A percentile compares a stretch with the other conserved stretches of the same genome.
phyloP scores from a whole-genome alignment of 2,329 filamentous ascomycete species.

The Monascus ruber region DNA sequence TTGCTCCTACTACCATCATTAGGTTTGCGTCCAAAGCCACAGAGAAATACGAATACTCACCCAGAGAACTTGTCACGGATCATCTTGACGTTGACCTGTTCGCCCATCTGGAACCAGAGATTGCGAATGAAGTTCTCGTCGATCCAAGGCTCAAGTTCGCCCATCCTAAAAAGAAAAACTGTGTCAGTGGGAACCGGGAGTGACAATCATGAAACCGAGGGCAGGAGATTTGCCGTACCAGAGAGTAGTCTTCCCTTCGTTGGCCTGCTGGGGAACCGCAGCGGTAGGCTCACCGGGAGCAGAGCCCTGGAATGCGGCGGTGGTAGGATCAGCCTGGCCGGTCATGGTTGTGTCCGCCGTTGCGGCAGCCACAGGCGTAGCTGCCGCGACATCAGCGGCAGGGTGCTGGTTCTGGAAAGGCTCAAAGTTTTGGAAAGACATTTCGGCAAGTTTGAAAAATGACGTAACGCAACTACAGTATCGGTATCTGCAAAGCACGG shows the following conservation, averaged over 20 bases:
- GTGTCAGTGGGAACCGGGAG: too few relatives aligned
- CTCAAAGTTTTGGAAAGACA: constrained; percentile 59
- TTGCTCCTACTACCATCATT: constrained; percentile 55
- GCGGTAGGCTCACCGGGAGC: constrained; percentile 31
- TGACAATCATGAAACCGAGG: too few relatives aligned
- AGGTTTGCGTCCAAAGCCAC: constrained; percentile 16
- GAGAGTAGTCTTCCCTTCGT: constrained; percentile 46
- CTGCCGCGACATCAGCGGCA: constrained; percentile 43
- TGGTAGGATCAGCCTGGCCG: constrained; percentile 46
- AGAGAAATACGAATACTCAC: constrained; percentile 41
- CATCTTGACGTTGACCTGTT: constrained; percentile 97
- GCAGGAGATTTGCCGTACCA: constrained; percentile 29
- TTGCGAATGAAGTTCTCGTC: constrained; percentile 98
- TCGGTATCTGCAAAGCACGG: too few relatives aligned
- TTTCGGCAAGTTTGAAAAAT: constrained; percentile 27
- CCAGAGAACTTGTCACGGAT: constrained; percentile 98
- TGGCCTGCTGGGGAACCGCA: constrained; percentile 38
- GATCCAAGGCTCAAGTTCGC: constrained; percentile 97
- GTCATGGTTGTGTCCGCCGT: constrained; percentile 44
- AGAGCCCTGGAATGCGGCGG: constrained; percentile 39
- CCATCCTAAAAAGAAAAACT: constrained; percentile 59
- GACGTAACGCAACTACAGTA: constrained; percentile 7
- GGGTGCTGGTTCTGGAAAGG: constrained; percentile 50
- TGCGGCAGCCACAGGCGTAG: constrained; percentile 34
- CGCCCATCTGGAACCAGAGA: constrained; percentile 85